phyloP scores from a whole-genome alignment of 495 filamentous ascomycete genomes.

The Penicillium salamii region DNA sequence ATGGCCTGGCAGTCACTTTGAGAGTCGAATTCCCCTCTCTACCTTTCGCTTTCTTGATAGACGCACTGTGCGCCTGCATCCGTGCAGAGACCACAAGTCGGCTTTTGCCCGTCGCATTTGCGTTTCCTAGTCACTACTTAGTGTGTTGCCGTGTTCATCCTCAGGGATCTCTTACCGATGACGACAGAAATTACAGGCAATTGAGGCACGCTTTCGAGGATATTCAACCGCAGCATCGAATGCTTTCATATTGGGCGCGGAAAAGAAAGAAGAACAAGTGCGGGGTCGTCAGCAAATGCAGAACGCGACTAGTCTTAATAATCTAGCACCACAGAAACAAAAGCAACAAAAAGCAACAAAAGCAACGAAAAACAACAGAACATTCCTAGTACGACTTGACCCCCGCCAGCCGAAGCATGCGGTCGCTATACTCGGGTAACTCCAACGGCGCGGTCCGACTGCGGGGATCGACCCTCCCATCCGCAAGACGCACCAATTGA shows the following conservation, averaged over 20 bases:
- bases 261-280: background rate
- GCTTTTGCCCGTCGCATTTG: slow-evolving; percentile 20
- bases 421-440: slow-evolving; percentile 29
- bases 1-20: background rate
- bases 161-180: slow-evolving; percentile 6
- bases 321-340: no score
- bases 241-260: slow-evolving; percentile 1
- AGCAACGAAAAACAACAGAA: no score
- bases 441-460: slow-evolving; percentile 33
- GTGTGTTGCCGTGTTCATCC: background rate
- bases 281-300: slow-evolving; percentile 7
- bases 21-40: background rate
- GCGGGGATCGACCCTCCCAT: slow-evolving; percentile 31
- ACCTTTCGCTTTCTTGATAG: slow-evolving; percentile 22
- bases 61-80: slow-evolving; percentile 16
- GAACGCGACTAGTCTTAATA: slow-evolving; percentile 4
- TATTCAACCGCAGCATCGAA: slow-evolving; percentile 9
- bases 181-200: slow-evolving; percentile 23
- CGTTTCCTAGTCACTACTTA: slow-evolving; percentile 12
- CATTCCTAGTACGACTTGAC: slow-evolving; percentile 30
- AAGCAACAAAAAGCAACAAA: no score
- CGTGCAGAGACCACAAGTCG: slow-evolving; percentile 18
- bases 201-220: slow-evolving; percentile 18
- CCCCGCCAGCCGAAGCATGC: slow-evolving; percentile 32
- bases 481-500: slow-evolving; percentile 12